These are phyloP conservation scores for Phytopythium ostracodes DNA, from an alignment of 352 stramenopile species.

Conservation along the genomic window DNA sequence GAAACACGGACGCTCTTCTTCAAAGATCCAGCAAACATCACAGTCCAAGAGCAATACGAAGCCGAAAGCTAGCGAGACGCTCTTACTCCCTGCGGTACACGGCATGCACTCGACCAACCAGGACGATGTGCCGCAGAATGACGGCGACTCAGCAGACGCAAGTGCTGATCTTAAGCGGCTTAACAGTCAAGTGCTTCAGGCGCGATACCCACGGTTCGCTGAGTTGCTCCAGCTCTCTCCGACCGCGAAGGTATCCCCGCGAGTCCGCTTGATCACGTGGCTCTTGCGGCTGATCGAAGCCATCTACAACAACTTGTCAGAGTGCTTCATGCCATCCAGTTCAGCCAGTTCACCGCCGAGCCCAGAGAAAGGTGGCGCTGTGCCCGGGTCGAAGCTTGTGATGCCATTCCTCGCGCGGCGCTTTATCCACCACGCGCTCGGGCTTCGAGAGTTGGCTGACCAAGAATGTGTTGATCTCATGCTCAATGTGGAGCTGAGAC, in stretches of 20 bases:
- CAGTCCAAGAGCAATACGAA: background rate
- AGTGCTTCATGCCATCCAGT: background rate
- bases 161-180: slow-evolving; percentile 8
- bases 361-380: background rate
- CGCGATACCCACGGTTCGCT: slow-evolving; percentile 51
- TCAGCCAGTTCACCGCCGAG: background rate
- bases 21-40: background rate
- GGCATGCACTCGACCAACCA: slow-evolving; percentile 7
- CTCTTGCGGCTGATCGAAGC: slow-evolving; percentile 58
- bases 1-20: background rate
- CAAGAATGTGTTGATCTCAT: slow-evolving; percentile 76
- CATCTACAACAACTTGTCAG: slow-evolving; percentile 52
- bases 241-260: slow-evolving; percentile 13
- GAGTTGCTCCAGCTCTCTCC: slow-evolving; percentile 23
- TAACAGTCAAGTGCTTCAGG: slow-evolving; percentile 26
- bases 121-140: background rate
- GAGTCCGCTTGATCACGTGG: slow-evolving; percentile 54
- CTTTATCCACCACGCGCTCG: slow-evolving; percentile 47
- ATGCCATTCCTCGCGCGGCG: slow-evolving; percentile 59
- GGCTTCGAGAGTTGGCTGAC: slow-evolving; percentile 47
- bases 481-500: slow-evolving; percentile 49
- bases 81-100: background rate
- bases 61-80: background rate
- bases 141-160: slow-evolving; percentile 3
- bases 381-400: slow-evolving; percentile 19